Evolutionary conservation across 1,284 basidiomycete species (phyloP).

Genomic region (Boletus putidus): DNA sequence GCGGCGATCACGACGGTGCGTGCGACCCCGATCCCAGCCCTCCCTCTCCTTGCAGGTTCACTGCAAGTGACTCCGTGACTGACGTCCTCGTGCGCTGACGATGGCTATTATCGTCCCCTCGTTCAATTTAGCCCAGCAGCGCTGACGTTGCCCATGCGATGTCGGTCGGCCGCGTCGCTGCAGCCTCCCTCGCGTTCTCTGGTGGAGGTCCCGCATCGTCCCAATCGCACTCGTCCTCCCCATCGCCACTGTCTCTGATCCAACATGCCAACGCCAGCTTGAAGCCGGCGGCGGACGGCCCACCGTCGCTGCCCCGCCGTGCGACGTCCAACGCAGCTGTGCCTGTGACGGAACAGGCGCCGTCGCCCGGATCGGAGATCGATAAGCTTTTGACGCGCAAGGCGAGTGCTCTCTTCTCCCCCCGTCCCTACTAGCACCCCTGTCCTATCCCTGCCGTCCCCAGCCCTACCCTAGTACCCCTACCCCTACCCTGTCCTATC

Average conservation of each 20-base stretch:
- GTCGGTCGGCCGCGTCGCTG: constrained; percentile 47
- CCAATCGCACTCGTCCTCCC: neutral
- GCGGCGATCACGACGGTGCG: constrained; percentile 18
- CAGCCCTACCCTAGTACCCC: too few species aligned
- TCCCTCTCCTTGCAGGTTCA: too few species aligned
- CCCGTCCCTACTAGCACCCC: too few species aligned
- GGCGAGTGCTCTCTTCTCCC: constrained; percentile 9
- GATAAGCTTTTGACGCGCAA: constrained; percentile 34
- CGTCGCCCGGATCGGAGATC: constrained; percentile 23
- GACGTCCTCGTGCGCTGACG: too few species aligned
- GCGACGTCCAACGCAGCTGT: constrained; percentile 11
- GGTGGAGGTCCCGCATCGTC: constrained; percentile 3
- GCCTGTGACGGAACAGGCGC: neutral
- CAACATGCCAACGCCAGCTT: neutral
- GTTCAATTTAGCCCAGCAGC: neutral
- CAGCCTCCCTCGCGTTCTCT: constrained; percentile 48
- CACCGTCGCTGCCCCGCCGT: constrained; percentile 38
- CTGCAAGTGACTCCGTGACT: too few species aligned
- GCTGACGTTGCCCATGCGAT: constrained; percentile 35
- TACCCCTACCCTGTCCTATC: too few species aligned
- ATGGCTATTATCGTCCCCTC: too few species aligned
- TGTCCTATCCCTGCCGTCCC: too few species aligned
- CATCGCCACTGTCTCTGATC: neutral
- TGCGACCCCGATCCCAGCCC: neutral
- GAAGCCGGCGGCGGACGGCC: neutral